phyloP scores from a whole-genome alignment of 2,329 filamentous ascomycete genomes.

The Paracamarosporium sp. region DNA sequence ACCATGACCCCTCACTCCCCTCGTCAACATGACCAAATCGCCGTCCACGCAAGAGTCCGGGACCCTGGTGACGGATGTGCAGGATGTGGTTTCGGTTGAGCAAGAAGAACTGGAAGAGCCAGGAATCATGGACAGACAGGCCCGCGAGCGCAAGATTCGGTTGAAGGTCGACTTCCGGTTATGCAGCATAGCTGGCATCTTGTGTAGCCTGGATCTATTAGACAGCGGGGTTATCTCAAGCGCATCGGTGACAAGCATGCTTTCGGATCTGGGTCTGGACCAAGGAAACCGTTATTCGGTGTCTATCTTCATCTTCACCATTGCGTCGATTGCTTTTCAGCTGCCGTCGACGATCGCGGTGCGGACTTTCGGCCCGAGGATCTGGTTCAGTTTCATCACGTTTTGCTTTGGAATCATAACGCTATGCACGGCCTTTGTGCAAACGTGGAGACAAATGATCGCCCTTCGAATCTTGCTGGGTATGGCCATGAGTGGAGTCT shows the following conservation, averaged over 20 bases:
- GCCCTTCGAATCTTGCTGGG: conserved; percentile 70
- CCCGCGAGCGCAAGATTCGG: conserved; percentile 58
- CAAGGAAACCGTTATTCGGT: conserved; percentile 71
- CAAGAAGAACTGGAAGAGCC: background rate
- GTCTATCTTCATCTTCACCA: conserved; percentile 76
- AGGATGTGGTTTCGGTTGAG: background rate
- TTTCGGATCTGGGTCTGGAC: conserved; percentile 66
- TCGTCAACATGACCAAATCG: conserved; percentile 9
- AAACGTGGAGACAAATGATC: conserved; percentile 74
- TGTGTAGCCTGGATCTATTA: conserved; percentile 73
- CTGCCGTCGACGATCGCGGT: conserved; percentile 72
- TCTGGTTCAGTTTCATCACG: conserved; percentile 68
- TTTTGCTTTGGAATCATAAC: conserved; percentile 70
- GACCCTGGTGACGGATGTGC: conserved; percentile 3
- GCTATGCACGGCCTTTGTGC: conserved; percentile 71
- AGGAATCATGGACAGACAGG: conserved; percentile 16
- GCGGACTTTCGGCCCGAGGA: conserved; percentile 67
- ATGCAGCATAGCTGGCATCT: conserved; percentile 73
- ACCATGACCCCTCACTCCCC: conserved; percentile 7
- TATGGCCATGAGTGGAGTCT: conserved; percentile 62
- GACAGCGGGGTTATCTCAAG: conserved; percentile 74
- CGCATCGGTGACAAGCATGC: conserved; percentile 73
- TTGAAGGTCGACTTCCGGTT: conserved; percentile 71
- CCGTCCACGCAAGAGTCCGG: conserved; percentile 6
- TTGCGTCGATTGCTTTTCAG: conserved; percentile 72